phyloP scores from a whole-genome alignment of 2,329 filamentous ascomycete species.

The Sporothrix phasma region DNA sequence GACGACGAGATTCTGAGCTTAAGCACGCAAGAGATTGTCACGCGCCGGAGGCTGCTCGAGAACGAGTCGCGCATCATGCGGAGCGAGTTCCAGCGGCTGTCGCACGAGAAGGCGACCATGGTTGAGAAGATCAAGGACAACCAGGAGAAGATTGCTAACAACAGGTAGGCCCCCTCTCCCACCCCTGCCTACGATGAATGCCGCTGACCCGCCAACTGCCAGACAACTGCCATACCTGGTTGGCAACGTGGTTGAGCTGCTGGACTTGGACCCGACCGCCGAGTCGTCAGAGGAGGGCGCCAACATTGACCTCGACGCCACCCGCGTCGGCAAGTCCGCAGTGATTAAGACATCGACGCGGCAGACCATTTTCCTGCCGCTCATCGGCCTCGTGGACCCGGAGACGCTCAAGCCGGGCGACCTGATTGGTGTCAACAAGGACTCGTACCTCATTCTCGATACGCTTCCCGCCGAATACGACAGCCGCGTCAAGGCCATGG shows the following conservation, averaged over 20 bases:
- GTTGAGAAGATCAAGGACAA: conserved; percentile 99
- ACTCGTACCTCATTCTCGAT: conserved; percentile 94
- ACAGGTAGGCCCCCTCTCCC: conserved; percentile 53
- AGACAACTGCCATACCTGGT: conserved; percentile 98
- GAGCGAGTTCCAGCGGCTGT: conserved; percentile 88
- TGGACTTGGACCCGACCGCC: conserved; percentile 91
- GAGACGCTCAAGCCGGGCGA: conserved; percentile 92
- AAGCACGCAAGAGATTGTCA: conserved; percentile 89
- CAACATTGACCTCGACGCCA: conserved; percentile 96
- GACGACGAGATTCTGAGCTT: conserved; percentile 89
- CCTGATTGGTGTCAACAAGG: conserved; percentile 97
- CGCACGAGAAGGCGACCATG: conserved; percentile 94
- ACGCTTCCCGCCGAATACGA: conserved; percentile 97
- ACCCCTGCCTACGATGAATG: too few species aligned
- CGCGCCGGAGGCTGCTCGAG: conserved; percentile 81
- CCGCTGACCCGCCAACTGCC: background rate
- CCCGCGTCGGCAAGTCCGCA: conserved; percentile 91
- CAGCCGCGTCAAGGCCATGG: conserved; percentile 98
- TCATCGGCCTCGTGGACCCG: conserved; percentile 94
- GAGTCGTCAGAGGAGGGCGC: conserved; percentile 96
- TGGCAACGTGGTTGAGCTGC: conserved; percentile 92
- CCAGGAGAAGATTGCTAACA: conserved; percentile 97
- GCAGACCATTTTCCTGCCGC: conserved; percentile 95
- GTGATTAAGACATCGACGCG: conserved; percentile 99
- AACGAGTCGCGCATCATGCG: conserved; percentile 99